Base-by-base conservation (phyloP, 805 yeast genomes). In the Yamadazyma laniorum region DNA sequence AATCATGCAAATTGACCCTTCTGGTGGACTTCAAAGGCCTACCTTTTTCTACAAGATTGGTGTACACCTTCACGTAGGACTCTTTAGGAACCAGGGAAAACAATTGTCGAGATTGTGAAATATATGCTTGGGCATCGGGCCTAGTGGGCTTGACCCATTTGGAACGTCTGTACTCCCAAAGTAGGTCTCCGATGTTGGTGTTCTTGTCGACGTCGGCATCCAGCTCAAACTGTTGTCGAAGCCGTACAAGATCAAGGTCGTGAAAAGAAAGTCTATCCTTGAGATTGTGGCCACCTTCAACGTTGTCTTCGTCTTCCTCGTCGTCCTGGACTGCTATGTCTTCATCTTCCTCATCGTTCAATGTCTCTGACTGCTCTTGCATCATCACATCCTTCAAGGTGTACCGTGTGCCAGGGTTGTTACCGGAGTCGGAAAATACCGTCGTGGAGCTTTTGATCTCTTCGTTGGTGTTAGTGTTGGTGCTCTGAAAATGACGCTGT, bases 1-100 rank as follows among this genome's bases (percentile, higher is more conserved):
- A 78, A 56, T 88, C 95, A 41, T 67, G 70, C 50, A 91, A 72
- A 58, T 85, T 87, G 61, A 91, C 67, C 12, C 89, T 85, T 40
- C 56, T 61, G 25, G 56, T 62, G 39, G 68, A 68, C 51, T 78
- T 81, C 51, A 91, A 70, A 5, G 77, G 71, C 49, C 80, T 79
- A 25, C 82, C 81, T 52, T 83, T 82, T 30, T 82, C 76, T 18
- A 90, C 83, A 50, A 91, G 65, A 46, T 75, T 75, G 39, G 74
- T 74, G 59, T 88, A 91, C 7, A 91, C 73, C 15, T 76, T 72
- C 3, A 75, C 63, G 49, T 80, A 81, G 39, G 75, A 72, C 33
- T 75, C 77, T 32, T 67, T 59, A 14, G 77, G 69, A 32, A 75
- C 59, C 42, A 60, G 61, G n/a, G 47, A 53, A 25, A 67, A 49